Evolutionary conservation across 306 rosid genomes (phyloP).

Genomic region (Carpinus fangiana): DNA sequence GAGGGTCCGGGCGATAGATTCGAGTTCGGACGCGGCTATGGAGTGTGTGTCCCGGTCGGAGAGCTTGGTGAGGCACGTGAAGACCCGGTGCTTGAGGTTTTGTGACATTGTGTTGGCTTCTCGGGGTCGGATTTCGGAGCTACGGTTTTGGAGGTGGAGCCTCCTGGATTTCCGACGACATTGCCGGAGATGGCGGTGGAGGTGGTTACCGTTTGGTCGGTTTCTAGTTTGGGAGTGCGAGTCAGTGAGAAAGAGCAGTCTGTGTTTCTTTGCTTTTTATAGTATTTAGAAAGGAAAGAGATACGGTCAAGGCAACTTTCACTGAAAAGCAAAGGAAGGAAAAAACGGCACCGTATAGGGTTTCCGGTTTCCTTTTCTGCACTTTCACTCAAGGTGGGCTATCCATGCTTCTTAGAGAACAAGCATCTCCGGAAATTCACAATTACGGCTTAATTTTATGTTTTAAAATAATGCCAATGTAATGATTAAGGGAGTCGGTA

Average conservation of each 20-base stretch:
- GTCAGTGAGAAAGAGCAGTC: conserved; percentile 11
- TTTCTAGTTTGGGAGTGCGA: not conserved
- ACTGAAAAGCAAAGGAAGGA: not conserved
- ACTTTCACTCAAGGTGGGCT: conserved; percentile 19
- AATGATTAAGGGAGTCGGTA: not conserved
- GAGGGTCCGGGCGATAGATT: conserved; percentile 68
- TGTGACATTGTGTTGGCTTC: conserved; percentile 28
- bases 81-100: conserved; percentile 69
- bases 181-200: conserved; percentile 43
- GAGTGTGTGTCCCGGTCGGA: conserved; percentile 93
- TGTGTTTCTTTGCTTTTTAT: conserved; percentile 25
- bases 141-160: conserved; percentile 26
- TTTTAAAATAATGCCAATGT: not conserved
- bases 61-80: conserved; percentile 85
- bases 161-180: conserved; percentile 50
- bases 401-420: not conserved
- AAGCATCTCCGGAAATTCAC: not conserved
- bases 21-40: conserved; percentile 65
- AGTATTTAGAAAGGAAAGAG: conserved; percentile 9
- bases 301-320: not conserved
- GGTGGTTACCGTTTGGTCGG: conserved; percentile 1
- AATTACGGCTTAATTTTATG: not conserved
- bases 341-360: conserved; percentile 10
- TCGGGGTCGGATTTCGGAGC: conserved; percentile 8
- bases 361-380: not conserved